Evolutionary conservation across 345 rosid genomes (phyloP).

Genomic region (Heritiera littoralis): DNA sequence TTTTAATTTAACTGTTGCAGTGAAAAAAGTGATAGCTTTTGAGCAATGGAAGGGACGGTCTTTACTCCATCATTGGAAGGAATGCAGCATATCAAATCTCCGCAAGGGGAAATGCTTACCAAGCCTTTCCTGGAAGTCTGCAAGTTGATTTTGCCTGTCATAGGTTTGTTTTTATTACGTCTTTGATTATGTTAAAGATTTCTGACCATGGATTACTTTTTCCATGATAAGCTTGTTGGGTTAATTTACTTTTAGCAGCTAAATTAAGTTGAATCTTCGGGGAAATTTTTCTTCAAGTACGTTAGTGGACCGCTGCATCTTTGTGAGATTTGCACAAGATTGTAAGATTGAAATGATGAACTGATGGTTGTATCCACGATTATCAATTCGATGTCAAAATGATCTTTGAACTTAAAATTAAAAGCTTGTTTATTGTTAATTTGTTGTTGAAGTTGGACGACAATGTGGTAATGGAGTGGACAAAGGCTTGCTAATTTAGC

Average conservation of each 20-base stretch:
- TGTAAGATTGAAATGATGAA: neutral
- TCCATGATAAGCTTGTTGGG: neutral
- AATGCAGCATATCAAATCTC: conserved; percentile 79
- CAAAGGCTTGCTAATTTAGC: conserved; percentile 4
- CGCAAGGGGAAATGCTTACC: conserved; percentile 26
- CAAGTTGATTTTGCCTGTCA: conserved; percentile 19
- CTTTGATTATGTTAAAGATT: neutral
- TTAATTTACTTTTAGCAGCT: neutral
- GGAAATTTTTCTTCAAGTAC: conserved; percentile 1
- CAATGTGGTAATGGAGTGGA: neutral
- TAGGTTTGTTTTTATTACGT: conserved; percentile 7
- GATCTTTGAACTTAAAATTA: neutral
- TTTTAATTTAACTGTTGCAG: conserved; percentile 3
- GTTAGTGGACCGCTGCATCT: neutral
- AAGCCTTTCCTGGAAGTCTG: conserved; percentile 20
- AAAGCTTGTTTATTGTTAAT: neutral
- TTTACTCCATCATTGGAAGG: conserved; percentile 85
- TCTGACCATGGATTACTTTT: neutral
- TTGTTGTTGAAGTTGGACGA: neutral
- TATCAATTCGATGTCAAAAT: neutral
- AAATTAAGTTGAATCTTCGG: neutral
- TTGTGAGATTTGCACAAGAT: neutral
- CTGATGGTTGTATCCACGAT: neutral
- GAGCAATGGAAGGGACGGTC: conserved; percentile 66
- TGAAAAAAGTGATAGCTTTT: neutral